Percentiles rank a stretch among this genome's conserved stretches.
These are phyloP conservation scores for Verticillium longisporum DNA, from an alignment of 2,329 filamentous ascomycete species.

Conservation along the genomic window DNA sequence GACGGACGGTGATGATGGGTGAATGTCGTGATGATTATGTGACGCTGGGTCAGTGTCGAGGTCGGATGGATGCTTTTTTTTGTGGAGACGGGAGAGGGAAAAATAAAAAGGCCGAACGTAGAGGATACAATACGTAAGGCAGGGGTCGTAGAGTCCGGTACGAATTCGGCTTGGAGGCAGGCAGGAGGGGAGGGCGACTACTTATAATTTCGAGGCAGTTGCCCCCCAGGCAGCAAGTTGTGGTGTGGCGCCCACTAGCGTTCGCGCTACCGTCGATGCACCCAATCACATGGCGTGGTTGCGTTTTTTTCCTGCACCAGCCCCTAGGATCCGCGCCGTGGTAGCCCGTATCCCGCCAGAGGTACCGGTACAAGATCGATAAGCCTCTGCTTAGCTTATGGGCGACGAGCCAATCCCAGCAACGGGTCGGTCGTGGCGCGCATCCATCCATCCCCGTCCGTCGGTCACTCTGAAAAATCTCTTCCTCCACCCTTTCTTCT, in stretches of 20 bases:
- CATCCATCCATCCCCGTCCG: constrained; percentile 3
- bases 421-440: not conserved
- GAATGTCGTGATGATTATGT: not conserved
- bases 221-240: constrained; percentile 31
- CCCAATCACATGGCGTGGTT: constrained; percentile 32
- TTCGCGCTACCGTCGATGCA: constrained; percentile 21
- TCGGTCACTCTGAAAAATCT: not conserved
- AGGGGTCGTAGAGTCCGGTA: constrained; percentile 50
- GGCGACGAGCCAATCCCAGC: not conserved
- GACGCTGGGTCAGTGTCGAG: constrained; percentile 13
- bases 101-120: constrained; percentile 38
- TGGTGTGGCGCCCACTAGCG: constrained; percentile 34
- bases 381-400: constrained; percentile 1
- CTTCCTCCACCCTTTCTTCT: not conserved
- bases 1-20: not conserved
- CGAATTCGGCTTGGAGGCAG: constrained; percentile 37
- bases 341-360: constrained; percentile 3
- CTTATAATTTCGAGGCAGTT: constrained; percentile 47
- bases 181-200: constrained; percentile 46
- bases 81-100: constrained; percentile 19
- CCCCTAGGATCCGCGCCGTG: constrained; percentile 28
- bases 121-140: constrained; percentile 41
- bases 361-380: constrained; percentile 1
- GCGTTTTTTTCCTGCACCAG: constrained; percentile 21
- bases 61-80: constrained; percentile 10